Evolutionary conservation across 2,329 filamentous ascomycete genomes (phyloP).

Genomic region (Aspergillus sp.): DNA sequence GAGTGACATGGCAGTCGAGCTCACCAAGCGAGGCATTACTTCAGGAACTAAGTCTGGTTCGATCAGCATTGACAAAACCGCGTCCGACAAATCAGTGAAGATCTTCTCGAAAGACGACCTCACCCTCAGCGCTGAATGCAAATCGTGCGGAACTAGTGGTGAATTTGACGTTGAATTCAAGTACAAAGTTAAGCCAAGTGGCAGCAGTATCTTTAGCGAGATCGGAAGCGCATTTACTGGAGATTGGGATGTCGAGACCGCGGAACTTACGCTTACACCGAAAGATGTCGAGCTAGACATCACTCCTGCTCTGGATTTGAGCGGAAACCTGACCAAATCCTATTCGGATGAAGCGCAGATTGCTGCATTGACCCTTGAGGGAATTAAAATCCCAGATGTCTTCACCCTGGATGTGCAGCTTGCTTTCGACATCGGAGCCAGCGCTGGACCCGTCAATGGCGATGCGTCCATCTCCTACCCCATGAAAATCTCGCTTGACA

Average conservation of each 20-base stretch:
- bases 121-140: conserved; percentile 11
- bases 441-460: conserved; percentile 23
- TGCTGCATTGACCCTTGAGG: conserved; percentile 24
- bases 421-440: conserved; percentile 21
- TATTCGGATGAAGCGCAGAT: conserved; percentile 18
- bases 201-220: not conserved
- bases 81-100: conserved; percentile 5
- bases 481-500: conserved; percentile 20
- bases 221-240: not conserved
- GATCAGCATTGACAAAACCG: conserved; percentile 9
- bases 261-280: conserved; percentile 17
- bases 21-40: conserved; percentile 1
- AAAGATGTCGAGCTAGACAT: conserved; percentile 20
- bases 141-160: conserved; percentile 23
- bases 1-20: conserved; percentile 2
- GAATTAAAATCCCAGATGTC: conserved; percentile 23
- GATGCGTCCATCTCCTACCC: conserved; percentile 18
- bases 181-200: conserved; percentile 12
- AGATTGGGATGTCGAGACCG: not conserved
- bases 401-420: conserved; percentile 24
- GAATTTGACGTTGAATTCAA: conserved; percentile 24
- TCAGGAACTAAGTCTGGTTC: not conserved
- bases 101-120: not conserved
- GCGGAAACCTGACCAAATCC: conserved; percentile 20
- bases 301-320: conserved; percentile 21